Evolutionary conservation across 202 grass and related monocot genomes (phyloP), one percentile per base, ranked within the genome.

Genomic region (Panicum hallii): DNA sequence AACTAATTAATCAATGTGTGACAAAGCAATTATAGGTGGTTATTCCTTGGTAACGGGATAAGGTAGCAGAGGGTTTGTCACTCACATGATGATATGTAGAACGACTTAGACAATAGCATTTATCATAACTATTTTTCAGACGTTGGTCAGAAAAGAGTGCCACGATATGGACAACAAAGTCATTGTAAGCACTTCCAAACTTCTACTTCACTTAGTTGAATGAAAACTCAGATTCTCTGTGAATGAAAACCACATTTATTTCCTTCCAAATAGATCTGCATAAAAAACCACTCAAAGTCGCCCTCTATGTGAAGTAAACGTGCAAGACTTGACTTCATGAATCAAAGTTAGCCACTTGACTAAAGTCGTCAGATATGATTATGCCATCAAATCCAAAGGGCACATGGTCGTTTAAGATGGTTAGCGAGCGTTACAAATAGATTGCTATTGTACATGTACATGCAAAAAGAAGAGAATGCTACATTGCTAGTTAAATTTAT

Each of bases 121-220:
- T 22, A 28, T 28, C 12, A 12, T 28, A 12, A 56, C 11, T 32
- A 2, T 13, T 32, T 32, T 63, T 32, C 11, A 70, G 2, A 70
- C 11, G n/a, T 14, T 46, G 20, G 67, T 70, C 42, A 70, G 20
- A 45, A 70, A 45, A 45, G 67, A 45, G 11, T 69, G 45, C 40
- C 65, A 68, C 44, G 65, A 68, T 44, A 68, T 68, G 9, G 65
- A 68, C 65, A 68, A 44, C 40, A 44, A 69, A 69, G 19, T 4
- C 22, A 69, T 11, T 11, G 19, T 44, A 44, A 69, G 40, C 11
- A 22, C 26, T 61, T 61, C 9, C 22, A 61, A 61, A 61, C 57
- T 61, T 61, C 28, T 28, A 28, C 3, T 61, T 28, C 10, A 28
- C n/a, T 23, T n/a, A 9, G 54, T 56, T n/a, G 17, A 56, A 9